Evolutionary conservation across 805 yeast species (phyloP), one percentile per base, ranked within the genome.

Genomic region (Yamadazyma sp.): DNA sequence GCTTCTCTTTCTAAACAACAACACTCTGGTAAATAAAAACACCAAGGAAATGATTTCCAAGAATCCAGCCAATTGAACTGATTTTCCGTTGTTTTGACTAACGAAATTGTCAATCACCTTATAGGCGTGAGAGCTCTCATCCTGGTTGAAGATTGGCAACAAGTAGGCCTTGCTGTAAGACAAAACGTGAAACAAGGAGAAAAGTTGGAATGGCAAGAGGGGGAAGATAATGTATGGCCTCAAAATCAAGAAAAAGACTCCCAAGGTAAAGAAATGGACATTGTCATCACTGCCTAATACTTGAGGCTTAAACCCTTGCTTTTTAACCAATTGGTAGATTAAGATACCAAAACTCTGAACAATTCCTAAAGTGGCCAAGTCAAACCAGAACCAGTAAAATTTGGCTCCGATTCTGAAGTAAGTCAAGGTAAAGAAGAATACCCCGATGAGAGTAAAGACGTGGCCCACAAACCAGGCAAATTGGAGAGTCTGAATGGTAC

Each of bases 111-210:
- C 58, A 28, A 68, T 55, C 67, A 46, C 79, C 72, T 48, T 66
- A 39, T 53, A 65, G 50, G 44, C 52, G 28, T 47, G 55, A 41
- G 55, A 56, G 30, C 45, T 44, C 25, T 38, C 52, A 27, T 25
- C 41, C 19, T 74, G 72, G 16, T 79, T 61, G 28, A 60, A 53
- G 5, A 77, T 67, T 26, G 97, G 95, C 36, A 90, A 67, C 39
- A 91, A 47, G 46, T 71, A 74, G 28, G 78, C 71, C 49, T 83
- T 78, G 38, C 75, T 47, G 65, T 86, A 91, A 13, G 83, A 80
- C 53, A 89, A 67, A 8, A 78, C 80, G 58, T 90, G 97, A 77
- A 91, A 89, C 13, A 80, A 55, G 6, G 96, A 82, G 60, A 84
- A 90, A 40, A 85, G 66, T 31, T 78, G 67, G 55, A 84, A 88